Evolutionary conservation across 2,329 filamentous ascomycete species (phyloP).

Genomic region (Harringtonia aguacate): DNA sequence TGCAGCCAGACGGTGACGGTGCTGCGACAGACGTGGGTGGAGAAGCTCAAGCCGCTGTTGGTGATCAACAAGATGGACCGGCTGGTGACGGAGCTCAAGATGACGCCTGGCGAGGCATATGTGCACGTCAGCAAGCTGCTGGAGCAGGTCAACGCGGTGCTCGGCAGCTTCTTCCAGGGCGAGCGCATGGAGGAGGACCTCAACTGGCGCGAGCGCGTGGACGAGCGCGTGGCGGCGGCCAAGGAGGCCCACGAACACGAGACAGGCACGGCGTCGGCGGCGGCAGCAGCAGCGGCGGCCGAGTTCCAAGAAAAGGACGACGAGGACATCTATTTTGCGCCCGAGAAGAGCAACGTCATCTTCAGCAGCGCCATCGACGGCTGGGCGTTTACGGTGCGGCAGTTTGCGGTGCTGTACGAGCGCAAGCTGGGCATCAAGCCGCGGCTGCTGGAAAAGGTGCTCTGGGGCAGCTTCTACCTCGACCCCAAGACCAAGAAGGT

Average conservation of each 20-base stretch:
- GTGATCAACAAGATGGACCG: constrained; percentile 99
- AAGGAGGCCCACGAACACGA: constrained; percentile 52
- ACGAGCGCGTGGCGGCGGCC: constrained; percentile 67
- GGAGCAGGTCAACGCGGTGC: constrained; percentile 93
- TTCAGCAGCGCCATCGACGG: constrained; percentile 96
- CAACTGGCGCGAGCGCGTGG: constrained; percentile 88
- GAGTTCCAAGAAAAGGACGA: constrained; percentile 87
- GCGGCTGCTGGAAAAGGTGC: constrained; percentile 75
- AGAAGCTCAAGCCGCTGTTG: constrained; percentile 86
- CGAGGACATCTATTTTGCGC: constrained; percentile 95
- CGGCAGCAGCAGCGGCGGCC: constrained; percentile 31
- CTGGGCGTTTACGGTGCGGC: constrained; percentile 96
- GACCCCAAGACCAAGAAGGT: constrained; percentile 97
- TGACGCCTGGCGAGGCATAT: constrained; percentile 85
- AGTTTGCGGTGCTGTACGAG: constrained; percentile 89
- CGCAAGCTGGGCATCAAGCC: constrained; percentile 95
- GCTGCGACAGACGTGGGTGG: constrained; percentile 85
- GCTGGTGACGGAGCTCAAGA: constrained; percentile 84
- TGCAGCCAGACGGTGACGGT: constrained; percentile 98
- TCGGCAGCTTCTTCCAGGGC: constrained; percentile 95
- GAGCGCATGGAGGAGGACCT: constrained; percentile 98
- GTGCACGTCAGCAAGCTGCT: constrained; percentile 79
- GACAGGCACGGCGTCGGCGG: constrained; percentile 41
- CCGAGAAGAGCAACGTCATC: constrained; percentile 97
- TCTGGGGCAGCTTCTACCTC: constrained; percentile 95